Percentiles rank a stretch among this genome's conserved stretches.
These are phyloP conservation scores for Thelephora ganbajun DNA, from an alignment of 768 basidiomycete species.

Conservation along the genomic window DNA sequence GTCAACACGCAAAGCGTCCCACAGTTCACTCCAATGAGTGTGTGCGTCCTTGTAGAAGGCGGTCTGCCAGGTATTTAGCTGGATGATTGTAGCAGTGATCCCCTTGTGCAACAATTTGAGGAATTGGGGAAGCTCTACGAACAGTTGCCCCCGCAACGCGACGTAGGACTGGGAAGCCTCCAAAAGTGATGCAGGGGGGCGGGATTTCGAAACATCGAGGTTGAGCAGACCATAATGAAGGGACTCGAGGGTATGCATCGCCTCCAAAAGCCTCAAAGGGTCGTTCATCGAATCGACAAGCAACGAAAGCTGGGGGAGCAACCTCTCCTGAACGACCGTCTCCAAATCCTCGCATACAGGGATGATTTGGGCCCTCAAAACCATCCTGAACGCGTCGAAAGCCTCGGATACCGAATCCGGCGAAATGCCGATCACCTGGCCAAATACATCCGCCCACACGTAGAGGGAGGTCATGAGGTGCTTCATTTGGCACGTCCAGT, in stretches of 20 bases:
- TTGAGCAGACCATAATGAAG: slow-evolving; percentile 59
- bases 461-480: slow-evolving; percentile 35
- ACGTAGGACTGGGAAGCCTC: slow-evolving; percentile 68
- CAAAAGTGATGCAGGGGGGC: slow-evolving; percentile 52
- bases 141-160: slow-evolving; percentile 60
- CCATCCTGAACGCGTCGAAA: slow-evolving; percentile 38
- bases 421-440: slow-evolving; percentile 34
- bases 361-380: slow-evolving; percentile 40
- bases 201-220: slow-evolving; percentile 46
- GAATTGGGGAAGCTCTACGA: slow-evolving; percentile 55
- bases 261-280: slow-evolving; percentile 51
- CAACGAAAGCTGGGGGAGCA: slow-evolving; percentile 44
- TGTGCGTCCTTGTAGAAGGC: slow-evolving; percentile 46
- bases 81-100: slow-evolving; percentile 33
- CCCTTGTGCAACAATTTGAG: slow-evolving; percentile 46
- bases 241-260: slow-evolving; percentile 60
- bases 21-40: slow-evolving; percentile 65
- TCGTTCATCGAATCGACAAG: slow-evolving; percentile 46
- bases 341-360: slow-evolving; percentile 41
- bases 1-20: slow-evolving; percentile 41
- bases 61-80: slow-evolving; percentile 43
- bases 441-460: slow-evolving; percentile 54
- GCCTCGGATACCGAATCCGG: slow-evolving; percentile 31
- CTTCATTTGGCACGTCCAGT: slow-evolving; percentile 45
- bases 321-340: slow-evolving; percentile 31